Percentiles rank a stretch among this genome's conserved stretches.
Evolutionary conservation across 192 early-diverging fungal species (phyloP).

Genomic region (Backusella sp.): DNA sequence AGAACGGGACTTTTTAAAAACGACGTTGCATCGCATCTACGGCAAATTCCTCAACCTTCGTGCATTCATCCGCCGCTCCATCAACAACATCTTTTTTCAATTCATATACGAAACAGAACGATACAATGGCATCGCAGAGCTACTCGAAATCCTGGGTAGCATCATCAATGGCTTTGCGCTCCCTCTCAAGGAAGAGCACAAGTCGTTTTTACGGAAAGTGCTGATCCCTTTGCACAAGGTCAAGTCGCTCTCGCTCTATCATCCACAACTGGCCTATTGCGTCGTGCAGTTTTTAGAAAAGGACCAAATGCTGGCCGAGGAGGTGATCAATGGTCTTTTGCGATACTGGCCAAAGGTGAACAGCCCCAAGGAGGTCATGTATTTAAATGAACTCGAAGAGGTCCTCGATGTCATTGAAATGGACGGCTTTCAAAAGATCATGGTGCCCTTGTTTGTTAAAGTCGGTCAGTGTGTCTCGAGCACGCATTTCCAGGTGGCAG

Average conservation of each 20-base stretch:
- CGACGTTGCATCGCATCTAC: constrained; percentile 96
- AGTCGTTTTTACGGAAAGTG: constrained; percentile 90
- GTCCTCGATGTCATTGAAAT: constrained; percentile 95
- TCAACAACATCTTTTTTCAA: constrained; percentile 98
- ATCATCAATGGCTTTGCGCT: constrained; percentile 99
- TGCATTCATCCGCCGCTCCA: constrained; percentile 95
- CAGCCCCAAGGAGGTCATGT: constrained; percentile 99
- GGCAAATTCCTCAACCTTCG: constrained; percentile 97
- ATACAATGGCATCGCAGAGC: constrained; percentile 97
- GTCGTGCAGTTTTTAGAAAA: constrained; percentile 99
- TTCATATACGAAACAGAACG: constrained; percentile 96
- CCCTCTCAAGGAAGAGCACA: constrained; percentile 98
- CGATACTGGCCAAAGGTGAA: constrained; percentile 99
- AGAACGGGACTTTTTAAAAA: constrained; percentile 98
- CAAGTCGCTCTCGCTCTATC: constrained; percentile 89
- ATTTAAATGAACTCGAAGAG: constrained; percentile 96
- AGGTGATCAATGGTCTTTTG: constrained; percentile 83
- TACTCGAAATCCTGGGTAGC: constrained; percentile 87
- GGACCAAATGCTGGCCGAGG: constrained; percentile 88
- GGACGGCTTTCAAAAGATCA: constrained; percentile 84
- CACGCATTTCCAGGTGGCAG: constrained; percentile 98
- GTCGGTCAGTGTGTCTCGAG: constrained; percentile 92
- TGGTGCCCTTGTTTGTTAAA: constrained; percentile 89
- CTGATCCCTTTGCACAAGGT: constrained; percentile 96
- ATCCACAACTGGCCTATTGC: constrained; percentile 96